Evolutionary conservation across 441 rosid genomes (phyloP), one percentile per base, ranked within the genome.

Genomic region (California macrophylla): DNA sequence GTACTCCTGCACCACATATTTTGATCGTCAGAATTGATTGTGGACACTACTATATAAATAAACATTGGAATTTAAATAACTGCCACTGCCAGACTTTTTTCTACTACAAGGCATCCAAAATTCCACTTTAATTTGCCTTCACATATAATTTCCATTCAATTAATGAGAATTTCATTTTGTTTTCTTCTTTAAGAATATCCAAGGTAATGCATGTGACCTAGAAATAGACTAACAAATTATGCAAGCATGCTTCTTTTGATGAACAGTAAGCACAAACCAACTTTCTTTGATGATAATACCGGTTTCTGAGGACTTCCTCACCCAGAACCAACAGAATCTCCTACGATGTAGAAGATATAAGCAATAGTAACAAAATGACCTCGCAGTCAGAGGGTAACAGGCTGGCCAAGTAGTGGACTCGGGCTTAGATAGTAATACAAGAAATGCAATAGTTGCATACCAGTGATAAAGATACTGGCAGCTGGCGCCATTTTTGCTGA

Each of bases 401-500:
- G 30, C 64, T 23, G 10, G 64, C 64, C n/a, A 0, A 58, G 64
- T 4, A 60, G 64, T 60, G 12, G 1, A 60, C 28, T 21, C 28
- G 10, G 3, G n/a, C 63, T 58, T 2, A 66, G 36, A 32, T 16
- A 68, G 2, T 42, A 62, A 16, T 38, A 40, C 54, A n/a, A 42
- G 47, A 16, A 29, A 67, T 20, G 54, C 28, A 36, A 79, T 38
- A 36, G 26, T 25, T 40, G 25, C 0, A 56, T 63, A 91, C 97
- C 92, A 90, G 88, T 63, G 93, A 81, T 68, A 83, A 64, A 67
- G 96, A 77, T 68, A 87, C 69, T 15, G 96, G 84, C 47, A 93
- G 79, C 69, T 93, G 97, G 75, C 94, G 96, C 99, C 96, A 92
- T 79, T 92, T 92, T 74, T 89, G 90, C 83, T 92, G 97, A 77